phyloP scores from a whole-genome alignment of 768 basidiomycete species.

The Boletus sensibilis region DNA sequence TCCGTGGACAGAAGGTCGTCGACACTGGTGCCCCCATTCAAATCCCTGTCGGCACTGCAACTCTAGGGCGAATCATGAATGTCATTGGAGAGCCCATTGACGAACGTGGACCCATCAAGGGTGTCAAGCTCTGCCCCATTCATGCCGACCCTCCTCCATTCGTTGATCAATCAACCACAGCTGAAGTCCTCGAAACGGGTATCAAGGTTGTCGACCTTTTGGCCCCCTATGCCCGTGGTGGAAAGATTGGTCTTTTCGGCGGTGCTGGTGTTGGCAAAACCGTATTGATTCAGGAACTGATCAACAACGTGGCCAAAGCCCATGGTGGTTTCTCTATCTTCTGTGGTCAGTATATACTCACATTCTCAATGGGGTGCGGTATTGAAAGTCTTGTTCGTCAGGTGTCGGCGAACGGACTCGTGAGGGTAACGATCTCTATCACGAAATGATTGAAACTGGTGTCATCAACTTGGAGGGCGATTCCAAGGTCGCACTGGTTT shows the following conservation, averaged over 20 bases:
- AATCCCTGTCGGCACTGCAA: conserved; percentile 93
- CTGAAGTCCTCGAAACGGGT: conserved; percentile 98
- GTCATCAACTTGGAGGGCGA: conserved; percentile 99
- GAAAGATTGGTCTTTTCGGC: conserved; percentile 99
- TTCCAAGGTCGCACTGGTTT: conserved; percentile 99
- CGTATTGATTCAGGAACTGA: conserved; percentile 98
- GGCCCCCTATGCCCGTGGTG: conserved; percentile 99
- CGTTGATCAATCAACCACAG: conserved; percentile 98
- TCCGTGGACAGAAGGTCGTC: conserved; percentile 95
- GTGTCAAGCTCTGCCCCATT: conserved; percentile 88
- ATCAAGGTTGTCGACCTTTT: conserved; percentile 99
- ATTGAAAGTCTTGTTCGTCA: conserved; percentile 29
- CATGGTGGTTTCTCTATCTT: conserved; percentile 99
- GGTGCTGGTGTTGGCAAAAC: conserved; percentile 99
- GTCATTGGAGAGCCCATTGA: conserved; percentile 99
- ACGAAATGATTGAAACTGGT: conserved; percentile 99
- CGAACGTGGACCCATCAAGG: conserved; percentile 98
- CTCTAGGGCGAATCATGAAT: conserved; percentile 99
- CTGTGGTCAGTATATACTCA: conserved; percentile 60
- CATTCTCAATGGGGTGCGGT: neutral
- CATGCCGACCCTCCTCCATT: conserved; percentile 97
- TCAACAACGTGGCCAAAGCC: conserved; percentile 99
- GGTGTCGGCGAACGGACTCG: conserved; percentile 99
- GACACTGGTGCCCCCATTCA: conserved; percentile 96
- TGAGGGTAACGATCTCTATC: conserved; percentile 99